Conservation (phyloP, 192 early-diverging fungal species). For the Entomortierella lignicola region DNA sequence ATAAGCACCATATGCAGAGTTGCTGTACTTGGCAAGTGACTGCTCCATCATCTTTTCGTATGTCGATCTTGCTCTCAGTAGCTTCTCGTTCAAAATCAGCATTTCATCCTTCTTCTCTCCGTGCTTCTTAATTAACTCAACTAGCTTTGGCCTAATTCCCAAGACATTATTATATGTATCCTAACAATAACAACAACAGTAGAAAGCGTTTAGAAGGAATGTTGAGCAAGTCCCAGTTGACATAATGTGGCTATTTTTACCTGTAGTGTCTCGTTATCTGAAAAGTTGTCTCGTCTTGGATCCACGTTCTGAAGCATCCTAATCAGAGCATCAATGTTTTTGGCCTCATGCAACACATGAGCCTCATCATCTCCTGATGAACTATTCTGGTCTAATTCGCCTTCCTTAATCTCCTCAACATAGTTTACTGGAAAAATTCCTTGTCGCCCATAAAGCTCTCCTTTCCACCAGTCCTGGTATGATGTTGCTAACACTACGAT, state of each 20-base stretch:
- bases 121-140: conserved; percentile 86
- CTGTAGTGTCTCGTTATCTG: conserved; percentile 91
- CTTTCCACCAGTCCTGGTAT: conserved; percentile 99
- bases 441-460: conserved; percentile 82
- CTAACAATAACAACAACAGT: too few species aligned
- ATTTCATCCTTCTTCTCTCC: conserved; percentile 89
- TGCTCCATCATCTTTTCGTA: conserved; percentile 81
- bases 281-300: conserved; percentile 83
- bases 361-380: conserved; percentile 73
- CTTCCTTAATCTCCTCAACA: conserved; percentile 80
- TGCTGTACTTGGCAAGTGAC: conserved; percentile 68
- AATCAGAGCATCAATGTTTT: conserved; percentile 83
- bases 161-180: conserved; percentile 82
- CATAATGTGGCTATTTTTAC: conserved; percentile 13
- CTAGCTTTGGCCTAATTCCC: conserved; percentile 86
- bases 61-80: conserved; percentile 72
- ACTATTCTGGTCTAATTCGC: conserved; percentile 61
- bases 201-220: too few species aligned
- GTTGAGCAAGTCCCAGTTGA: not conserved
- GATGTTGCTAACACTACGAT: conserved; percentile 92
- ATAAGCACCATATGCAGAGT: conserved; percentile 34
- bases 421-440: conserved; percentile 99
- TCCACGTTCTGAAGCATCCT: conserved; percentile 80
- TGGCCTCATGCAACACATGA: conserved; percentile 74
- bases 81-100: conserved; percentile 76